A percentile compares a stretch with the other conserved stretches of the same genome.
These are phyloP conservation scores for Gremmenia infestans DNA, from an alignment of 2,329 filamentous ascomycete species.

Conservation along the genomic window DNA sequence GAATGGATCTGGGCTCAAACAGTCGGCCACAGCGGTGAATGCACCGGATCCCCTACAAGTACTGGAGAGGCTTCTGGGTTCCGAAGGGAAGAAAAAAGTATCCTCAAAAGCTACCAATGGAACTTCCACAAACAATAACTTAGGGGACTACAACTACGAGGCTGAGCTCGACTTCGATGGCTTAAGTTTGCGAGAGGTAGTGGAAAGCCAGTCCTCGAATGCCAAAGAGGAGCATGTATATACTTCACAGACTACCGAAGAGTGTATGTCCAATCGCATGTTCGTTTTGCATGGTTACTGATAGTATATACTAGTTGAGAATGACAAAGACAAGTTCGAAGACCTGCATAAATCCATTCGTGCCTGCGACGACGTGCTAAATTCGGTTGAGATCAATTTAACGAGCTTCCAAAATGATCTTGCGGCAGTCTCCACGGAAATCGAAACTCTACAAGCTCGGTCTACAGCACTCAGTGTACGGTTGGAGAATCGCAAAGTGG, in stretches of 20 bases:
- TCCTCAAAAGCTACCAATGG: constrained; percentile 6
- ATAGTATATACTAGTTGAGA: constrained; percentile 53
- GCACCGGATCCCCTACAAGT: constrained; percentile 67
- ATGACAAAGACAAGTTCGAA: constrained; percentile 79
- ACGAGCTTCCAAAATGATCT: constrained; percentile 92
- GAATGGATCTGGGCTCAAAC: constrained; percentile 64
- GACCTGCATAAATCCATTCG: constrained; percentile 84
- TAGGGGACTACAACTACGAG: constrained; percentile 50
- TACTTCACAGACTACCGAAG: constrained; percentile 60
- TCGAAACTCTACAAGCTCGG: constrained; percentile 84
- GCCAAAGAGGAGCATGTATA: constrained; percentile 30
- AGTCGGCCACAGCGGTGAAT: constrained; percentile 46
- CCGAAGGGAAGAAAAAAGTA: constrained; percentile 22
- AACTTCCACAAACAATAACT: constrained; percentile 7
- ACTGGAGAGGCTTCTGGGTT: constrained; percentile 42
- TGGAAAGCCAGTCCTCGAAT: constrained; percentile 5
- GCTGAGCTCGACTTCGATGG: constrained; percentile 74
- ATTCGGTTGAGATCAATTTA: constrained; percentile 88
- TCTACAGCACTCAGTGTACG: constrained; percentile 79
- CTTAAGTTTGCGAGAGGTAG: constrained; percentile 63
- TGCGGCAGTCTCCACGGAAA: constrained; percentile 87
- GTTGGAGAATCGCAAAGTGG: constrained; percentile 81
- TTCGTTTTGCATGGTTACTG: constrained; percentile 2
- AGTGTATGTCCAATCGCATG: constrained; percentile 55
- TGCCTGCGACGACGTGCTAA: constrained; percentile 88